These are phyloP conservation scores for Stephania cephalantha DNA, from an alignment of 164 flowering plant genomes.

Conservation along the genomic window DNA sequence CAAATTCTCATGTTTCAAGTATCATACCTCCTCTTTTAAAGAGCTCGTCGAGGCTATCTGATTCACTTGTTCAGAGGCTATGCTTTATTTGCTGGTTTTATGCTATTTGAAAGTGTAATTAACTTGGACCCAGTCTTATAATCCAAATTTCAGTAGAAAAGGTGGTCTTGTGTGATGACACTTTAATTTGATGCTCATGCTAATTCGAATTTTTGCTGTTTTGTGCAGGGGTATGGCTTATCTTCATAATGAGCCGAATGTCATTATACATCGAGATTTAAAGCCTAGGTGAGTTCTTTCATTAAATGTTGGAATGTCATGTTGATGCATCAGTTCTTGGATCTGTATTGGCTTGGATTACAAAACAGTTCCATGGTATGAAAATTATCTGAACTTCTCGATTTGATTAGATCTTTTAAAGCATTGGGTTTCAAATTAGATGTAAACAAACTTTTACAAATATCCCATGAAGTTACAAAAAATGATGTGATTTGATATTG, in stretches of 20 bases:
- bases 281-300: conserved; percentile 76
- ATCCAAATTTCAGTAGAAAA: not conserved
- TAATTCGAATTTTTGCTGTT: conserved; percentile 8
- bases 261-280: conserved; percentile 86
- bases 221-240: conserved; percentile 90
- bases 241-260: conserved; percentile 98
- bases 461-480: no score
- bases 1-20: not conserved
- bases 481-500: no score
- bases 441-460: no score
- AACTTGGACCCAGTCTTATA: not conserved
- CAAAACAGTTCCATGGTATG: no score
- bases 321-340: not conserved
- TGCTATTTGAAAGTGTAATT: not conserved
- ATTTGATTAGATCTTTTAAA: no score
- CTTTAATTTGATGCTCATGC: conserved; percentile 4
- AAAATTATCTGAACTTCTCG: no score
- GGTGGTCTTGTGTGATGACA: not conserved
- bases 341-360: no score
- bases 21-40: not conserved
- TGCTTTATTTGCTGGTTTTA: not conserved
- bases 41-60: not conserved
- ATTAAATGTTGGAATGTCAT: not conserved
- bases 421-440: no score
- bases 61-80: not conserved